A percentile compares a stretch with the other conserved stretches of the same genome.
These are phyloP conservation scores for Wickerhamomyces strasburgensis DNA, from an alignment of 805 yeast genomes.

Conservation along the genomic window DNA sequence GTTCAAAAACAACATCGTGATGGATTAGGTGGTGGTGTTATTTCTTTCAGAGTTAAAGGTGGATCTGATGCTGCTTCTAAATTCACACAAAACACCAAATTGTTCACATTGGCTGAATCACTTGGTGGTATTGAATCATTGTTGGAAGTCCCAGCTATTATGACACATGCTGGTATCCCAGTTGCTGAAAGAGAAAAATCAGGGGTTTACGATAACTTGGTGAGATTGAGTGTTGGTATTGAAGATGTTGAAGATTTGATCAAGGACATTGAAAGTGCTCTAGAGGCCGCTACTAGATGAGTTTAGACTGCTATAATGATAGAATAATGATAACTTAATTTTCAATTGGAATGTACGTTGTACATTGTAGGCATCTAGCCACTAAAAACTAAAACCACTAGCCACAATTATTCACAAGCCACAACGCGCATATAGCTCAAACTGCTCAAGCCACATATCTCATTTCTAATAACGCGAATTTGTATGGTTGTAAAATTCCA, in stretches of 20 bases:
- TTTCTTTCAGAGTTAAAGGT: conserved; percentile 80
- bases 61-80: conserved; percentile 72
- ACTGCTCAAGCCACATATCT: conserved; percentile 2
- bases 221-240: conserved; percentile 82
- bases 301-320: no score
- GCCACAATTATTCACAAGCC: conserved; percentile 6
- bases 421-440: conserved; percentile 4
- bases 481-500: not conserved
- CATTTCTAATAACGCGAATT: not conserved
- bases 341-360: no score
- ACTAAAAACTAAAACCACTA: no score
- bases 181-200: conserved; percentile 67
- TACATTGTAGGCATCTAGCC: no score
- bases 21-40: conserved; percentile 88
- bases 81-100: conserved; percentile 67
- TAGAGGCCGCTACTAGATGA: conserved; percentile 26
- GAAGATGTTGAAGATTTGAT: conserved; percentile 78
- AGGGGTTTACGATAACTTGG: conserved; percentile 78
- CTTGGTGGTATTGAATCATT: conserved; percentile 86
- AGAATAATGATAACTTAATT: no score
- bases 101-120: conserved; percentile 85
- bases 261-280: conserved; percentile 66
- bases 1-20: conserved; percentile 75
- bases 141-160: conserved; percentile 82
- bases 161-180: conserved; percentile 93